phyloP scores from a whole-genome alignment of 768 basidiomycete genomes.

The Leccinum sublutescens region DNA sequence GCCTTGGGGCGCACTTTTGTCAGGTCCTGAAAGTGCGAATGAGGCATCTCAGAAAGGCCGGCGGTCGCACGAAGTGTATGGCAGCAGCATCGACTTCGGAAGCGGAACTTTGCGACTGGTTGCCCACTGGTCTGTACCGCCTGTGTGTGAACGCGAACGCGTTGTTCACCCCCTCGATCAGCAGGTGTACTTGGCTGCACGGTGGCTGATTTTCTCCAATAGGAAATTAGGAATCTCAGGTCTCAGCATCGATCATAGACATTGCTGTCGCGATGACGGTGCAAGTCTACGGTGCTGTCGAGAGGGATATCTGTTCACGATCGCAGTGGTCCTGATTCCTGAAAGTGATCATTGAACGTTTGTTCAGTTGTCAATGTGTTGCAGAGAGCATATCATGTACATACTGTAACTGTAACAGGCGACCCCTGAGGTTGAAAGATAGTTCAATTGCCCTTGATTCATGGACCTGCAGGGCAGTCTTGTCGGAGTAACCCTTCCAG shows the following conservation, averaged over 20 bases:
- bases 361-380: background rate
- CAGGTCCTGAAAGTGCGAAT: background rate
- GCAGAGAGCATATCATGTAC: too few relatives aligned
- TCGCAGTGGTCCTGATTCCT: background rate
- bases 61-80: conserved; percentile 3
- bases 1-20: conserved; percentile 9
- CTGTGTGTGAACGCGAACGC: background rate
- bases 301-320: background rate
- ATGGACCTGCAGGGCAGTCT: too few relatives aligned
- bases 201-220: too few relatives aligned
- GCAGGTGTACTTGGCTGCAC: too few relatives aligned
- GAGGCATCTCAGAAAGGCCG: background rate
- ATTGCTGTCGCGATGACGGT: background rate
- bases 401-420: too few relatives aligned
- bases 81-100: background rate
- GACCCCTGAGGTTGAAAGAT: too few relatives aligned
- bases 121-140: too few relatives aligned
- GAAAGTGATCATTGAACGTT: background rate
- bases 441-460: too few relatives aligned
- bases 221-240: background rate
- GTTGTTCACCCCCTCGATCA: background rate
- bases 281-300: background rate
- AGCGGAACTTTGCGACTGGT: too few relatives aligned
- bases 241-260: background rate
- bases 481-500: too few relatives aligned